phyloP scores from a whole-genome alignment of 78 protist genomes.

The Trichosphaerium sp. region DNA sequence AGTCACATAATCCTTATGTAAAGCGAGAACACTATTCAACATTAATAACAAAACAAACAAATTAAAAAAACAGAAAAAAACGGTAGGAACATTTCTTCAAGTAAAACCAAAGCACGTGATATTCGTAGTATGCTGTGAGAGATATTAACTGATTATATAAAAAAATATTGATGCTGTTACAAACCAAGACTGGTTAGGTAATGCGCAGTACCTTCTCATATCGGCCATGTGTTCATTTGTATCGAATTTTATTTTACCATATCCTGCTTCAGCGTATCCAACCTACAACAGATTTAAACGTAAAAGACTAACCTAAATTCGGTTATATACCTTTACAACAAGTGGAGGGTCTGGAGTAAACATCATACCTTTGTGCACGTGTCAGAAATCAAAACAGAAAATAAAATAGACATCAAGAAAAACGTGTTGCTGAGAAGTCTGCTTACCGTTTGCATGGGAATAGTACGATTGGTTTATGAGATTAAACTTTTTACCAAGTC shows the following conservation, averaged over 20 bases:
- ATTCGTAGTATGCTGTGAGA: no score
- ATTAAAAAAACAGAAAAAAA: not conserved
- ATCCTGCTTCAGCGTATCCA: conserved; percentile 2
- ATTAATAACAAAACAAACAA: not conserved
- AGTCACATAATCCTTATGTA: not conserved
- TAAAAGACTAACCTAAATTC: not conserved
- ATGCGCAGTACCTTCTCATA: no score
- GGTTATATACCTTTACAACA: not conserved
- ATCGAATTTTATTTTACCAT: not conserved
- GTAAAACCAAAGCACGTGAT: no score
- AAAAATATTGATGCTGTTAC: no score
- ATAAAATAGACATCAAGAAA: not conserved
- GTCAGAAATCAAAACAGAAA: not conserved
- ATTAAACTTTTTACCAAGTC: not conserved
- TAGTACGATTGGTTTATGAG: not conserved
- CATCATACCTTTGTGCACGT: not conserved
- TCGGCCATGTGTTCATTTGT: no score
- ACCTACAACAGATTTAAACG: not conserved
- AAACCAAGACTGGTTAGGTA: no score
- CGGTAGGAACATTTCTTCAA: not conserved
- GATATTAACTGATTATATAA: no score
- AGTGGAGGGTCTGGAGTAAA: not conserved
- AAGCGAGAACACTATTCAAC: not conserved
- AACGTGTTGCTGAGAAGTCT: no score
- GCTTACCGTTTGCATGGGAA: not conserved